Evolutionary conservation across 441 rosid genomes (phyloP).

Genomic region (Iberis amara): DNA sequence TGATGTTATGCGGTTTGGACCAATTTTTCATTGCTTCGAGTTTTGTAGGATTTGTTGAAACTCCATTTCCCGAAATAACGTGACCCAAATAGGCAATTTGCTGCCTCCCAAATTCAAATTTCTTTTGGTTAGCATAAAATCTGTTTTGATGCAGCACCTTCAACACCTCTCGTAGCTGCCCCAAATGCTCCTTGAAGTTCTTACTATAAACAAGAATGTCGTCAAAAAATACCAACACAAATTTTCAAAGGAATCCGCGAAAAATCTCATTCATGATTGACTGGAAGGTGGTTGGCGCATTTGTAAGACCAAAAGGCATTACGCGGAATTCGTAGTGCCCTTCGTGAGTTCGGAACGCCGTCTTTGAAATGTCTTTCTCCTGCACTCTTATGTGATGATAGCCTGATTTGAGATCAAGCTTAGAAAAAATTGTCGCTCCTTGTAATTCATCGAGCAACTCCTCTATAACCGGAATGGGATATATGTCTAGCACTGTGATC

Average conservation of each 20-base stretch:
- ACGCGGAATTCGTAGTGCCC: neutral
- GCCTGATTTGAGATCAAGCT: neutral
- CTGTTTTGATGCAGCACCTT: neutral
- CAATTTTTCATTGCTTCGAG: neutral
- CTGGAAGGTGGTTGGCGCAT: neutral
- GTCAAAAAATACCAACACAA: neutral
- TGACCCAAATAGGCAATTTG: neutral
- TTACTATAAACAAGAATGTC: neutral
- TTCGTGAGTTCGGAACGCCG: neutral
- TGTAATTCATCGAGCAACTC: neutral
- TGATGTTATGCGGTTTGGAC: neutral
- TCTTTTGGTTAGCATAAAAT: neutral
- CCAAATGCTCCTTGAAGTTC: rapidly evolving
- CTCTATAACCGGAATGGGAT: neutral
- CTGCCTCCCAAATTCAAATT: neutral
- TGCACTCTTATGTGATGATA: neutral
- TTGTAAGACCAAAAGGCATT: neutral
- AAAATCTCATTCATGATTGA: neutral
- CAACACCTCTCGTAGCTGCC: neutral
- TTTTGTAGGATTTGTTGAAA: neutral
- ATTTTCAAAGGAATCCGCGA: neutral
- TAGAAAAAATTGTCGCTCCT: neutral
- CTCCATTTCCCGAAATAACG: neutral
- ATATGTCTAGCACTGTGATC: neutral
- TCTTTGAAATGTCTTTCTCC: neutral